Conservation (phyloP, 1,284 basidiomycete species). For the Tilletia caries region DNA sequence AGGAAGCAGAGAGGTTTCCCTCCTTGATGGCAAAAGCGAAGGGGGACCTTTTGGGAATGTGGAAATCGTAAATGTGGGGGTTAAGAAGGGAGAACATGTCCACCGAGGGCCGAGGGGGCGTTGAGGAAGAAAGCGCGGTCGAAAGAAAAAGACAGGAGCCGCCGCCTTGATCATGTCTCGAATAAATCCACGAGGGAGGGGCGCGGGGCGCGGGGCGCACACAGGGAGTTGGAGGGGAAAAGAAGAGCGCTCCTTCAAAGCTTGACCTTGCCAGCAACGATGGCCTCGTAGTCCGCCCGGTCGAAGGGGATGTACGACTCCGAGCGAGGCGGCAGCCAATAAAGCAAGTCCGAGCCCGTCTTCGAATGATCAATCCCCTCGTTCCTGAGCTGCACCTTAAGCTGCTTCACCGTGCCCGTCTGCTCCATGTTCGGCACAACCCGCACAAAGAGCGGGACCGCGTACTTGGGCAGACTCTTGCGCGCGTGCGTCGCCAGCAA, state of each 20-base stretch:
- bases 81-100: too few species aligned
- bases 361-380: conserved; percentile 51
- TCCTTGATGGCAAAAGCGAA: too few species aligned
- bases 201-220: background rate
- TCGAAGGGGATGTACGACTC: conserved; percentile 39
- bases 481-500: conserved; percentile 39
- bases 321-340: conserved; percentile 41
- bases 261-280: conserved; percentile 38
- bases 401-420: conserved; percentile 52
- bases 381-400: conserved; percentile 49
- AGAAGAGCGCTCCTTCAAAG: conserved; percentile 30
- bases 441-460: conserved; percentile 52
- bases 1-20: too few species aligned
- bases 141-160: too few species aligned
- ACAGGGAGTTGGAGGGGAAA: background rate
- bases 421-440: conserved; percentile 46
- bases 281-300: conserved; percentile 29
- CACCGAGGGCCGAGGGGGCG: too few species aligned
- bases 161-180: too few species aligned
- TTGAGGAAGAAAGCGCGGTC: too few species aligned
- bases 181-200: background rate
- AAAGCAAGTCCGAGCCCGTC: conserved; percentile 33
- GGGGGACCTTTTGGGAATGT: too few species aligned
- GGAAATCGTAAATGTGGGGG: too few species aligned
- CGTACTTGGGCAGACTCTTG: conserved; percentile 51